Conservation (phyloP, 345 rosid genomes). For the Jatropha curcas region DNA sequence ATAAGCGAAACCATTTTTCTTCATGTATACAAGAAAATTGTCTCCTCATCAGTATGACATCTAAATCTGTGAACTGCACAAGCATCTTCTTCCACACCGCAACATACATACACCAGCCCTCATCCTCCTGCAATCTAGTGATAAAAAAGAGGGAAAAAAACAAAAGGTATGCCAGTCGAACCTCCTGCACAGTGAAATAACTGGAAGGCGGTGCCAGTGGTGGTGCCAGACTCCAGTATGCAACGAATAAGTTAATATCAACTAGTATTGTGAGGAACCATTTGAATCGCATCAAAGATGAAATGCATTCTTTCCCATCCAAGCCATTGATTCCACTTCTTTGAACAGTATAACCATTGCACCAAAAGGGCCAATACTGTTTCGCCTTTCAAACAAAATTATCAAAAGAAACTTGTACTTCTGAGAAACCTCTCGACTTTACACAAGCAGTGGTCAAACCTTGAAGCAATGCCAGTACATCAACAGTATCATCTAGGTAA, state of each 20-base stretch:
- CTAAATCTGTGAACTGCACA: constrained; percentile 12
- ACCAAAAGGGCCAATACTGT: not conserved
- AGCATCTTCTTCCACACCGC: not conserved
- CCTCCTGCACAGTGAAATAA: not conserved
- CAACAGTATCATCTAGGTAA: constrained; percentile 29
- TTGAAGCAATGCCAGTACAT: constrained; percentile 26
- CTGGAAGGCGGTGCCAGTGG: not conserved
- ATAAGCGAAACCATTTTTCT: constrained; percentile 6
- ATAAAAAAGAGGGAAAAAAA: not conserved
- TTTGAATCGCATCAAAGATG: not conserved
- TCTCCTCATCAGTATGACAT: constrained; percentile 9
- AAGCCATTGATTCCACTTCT: not conserved
- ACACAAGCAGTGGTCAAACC: constrained; percentile 19
- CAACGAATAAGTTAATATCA: not conserved
- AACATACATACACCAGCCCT: constrained; percentile 6
- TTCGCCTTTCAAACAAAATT: not conserved
- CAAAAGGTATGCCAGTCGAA: not conserved
- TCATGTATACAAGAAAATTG: constrained; percentile 6
- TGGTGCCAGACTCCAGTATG: not conserved
- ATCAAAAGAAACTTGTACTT: constrained; percentile 9
- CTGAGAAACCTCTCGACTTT: not conserved
- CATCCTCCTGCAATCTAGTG: constrained; percentile 6
- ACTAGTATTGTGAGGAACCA: not conserved
- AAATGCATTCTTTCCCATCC: not conserved
- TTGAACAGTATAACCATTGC: not conserved